phyloP scores from a whole-genome alignment of 2,329 filamentous ascomycete genomes.

The Fusarium dlaminii region DNA sequence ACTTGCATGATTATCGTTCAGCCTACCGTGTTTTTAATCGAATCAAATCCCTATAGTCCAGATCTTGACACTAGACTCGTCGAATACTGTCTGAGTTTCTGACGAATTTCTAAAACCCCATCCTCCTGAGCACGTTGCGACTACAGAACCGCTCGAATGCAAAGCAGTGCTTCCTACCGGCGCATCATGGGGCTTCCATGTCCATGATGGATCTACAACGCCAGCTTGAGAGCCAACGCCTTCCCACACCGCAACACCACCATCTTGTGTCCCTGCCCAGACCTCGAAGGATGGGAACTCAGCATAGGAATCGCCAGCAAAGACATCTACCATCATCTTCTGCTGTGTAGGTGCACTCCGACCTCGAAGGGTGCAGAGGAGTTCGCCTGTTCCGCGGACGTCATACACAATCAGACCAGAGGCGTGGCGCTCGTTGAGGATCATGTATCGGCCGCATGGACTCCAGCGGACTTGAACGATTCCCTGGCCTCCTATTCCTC shows the following conservation, averaged over 20 bases:
- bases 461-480: slow-evolving; percentile 71
- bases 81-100: slow-evolving; percentile 26
- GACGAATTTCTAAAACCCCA: slow-evolving; percentile 50
- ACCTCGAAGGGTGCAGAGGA: slow-evolving; percentile 64
- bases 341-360: slow-evolving; percentile 64
- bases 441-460: slow-evolving; percentile 69
- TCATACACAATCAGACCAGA: slow-evolving; percentile 69
- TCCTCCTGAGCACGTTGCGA: slow-evolving; percentile 65
- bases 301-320: slow-evolving; percentile 49
- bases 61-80: slow-evolving; percentile 40
- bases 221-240: slow-evolving; percentile 60
- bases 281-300: slow-evolving; percentile 62
- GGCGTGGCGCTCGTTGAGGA: slow-evolving; percentile 69
- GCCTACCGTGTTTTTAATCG: neutral
- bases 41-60: slow-evolving; percentile 39
- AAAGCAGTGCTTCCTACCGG: slow-evolving; percentile 61
- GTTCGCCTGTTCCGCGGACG: slow-evolving; percentile 65
- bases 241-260: slow-evolving; percentile 68
- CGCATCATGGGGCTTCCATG: slow-evolving; percentile 58
- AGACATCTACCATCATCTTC: slow-evolving; percentile 65
- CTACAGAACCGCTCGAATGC: slow-evolving; percentile 64
- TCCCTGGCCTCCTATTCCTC: slow-evolving; percentile 70
- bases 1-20: neutral
- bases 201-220: slow-evolving; percentile 56
- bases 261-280: slow-evolving; percentile 67